These are phyloP conservation scores for Podaxis carcinomalis DNA, from an alignment of 768 basidiomycete species.

Conservation along the genomic window DNA sequence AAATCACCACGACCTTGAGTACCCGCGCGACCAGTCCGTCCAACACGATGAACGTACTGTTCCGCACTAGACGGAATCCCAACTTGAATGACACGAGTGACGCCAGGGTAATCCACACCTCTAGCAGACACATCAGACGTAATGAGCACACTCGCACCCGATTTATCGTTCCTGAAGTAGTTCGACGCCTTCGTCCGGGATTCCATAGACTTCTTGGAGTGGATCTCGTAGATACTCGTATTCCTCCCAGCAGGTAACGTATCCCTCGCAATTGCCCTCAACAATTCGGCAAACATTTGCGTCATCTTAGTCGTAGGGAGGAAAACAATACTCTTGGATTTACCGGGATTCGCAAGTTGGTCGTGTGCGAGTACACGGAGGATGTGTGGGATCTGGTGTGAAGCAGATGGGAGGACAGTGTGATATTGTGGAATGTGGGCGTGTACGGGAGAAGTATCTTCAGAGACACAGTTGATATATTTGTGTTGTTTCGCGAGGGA, in stretches of 20 bases:
- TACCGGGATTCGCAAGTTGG: conserved; percentile 63
- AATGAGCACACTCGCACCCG: conserved; percentile 61
- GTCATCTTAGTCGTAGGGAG: conserved; percentile 83
- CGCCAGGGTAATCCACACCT: conserved; percentile 85
- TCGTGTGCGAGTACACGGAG: conserved; percentile 83
- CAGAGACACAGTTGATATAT: conserved; percentile 71
- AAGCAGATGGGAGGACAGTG: conserved; percentile 63
- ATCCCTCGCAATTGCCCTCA: conserved; percentile 43
- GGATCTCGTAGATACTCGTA: conserved; percentile 73
- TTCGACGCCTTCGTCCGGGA: conserved; percentile 53
- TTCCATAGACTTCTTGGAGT: conserved; percentile 68
- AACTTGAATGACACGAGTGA: conserved; percentile 88
- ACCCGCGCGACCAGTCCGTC: conserved; percentile 75
- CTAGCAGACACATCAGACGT: conserved; percentile 88
- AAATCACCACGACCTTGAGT: conserved; percentile 70
- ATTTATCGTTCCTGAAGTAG: conserved; percentile 52
- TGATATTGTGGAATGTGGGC: conserved; percentile 78
- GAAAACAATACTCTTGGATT: conserved; percentile 80
- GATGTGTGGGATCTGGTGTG: conserved; percentile 74
- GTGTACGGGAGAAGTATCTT: conserved; percentile 60
- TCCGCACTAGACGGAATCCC: conserved; percentile 69
- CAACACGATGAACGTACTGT: conserved; percentile 83
- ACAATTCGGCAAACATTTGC: conserved; percentile 62
- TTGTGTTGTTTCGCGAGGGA: conserved; percentile 56
- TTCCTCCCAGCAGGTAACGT: conserved; percentile 45